These are phyloP conservation scores for Ceratocystis alfenasii DNA, from an alignment of 2,329 filamentous ascomycete genomes.

Conservation along the genomic window DNA sequence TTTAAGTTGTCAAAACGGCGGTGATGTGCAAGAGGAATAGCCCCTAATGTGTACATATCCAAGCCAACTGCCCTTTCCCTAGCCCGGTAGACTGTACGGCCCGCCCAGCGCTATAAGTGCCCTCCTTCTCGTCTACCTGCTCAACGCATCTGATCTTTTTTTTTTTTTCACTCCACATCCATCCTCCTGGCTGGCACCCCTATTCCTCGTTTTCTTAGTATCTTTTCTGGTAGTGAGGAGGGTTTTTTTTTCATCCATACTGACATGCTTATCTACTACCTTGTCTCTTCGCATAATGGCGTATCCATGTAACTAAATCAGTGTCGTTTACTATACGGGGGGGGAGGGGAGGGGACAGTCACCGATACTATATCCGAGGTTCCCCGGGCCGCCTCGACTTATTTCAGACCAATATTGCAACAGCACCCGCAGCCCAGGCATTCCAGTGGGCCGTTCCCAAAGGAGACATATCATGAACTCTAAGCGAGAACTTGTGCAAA, in stretches of 20 bases:
- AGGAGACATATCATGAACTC: not conserved
- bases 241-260: not conserved
- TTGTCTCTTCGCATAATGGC: not conserved
- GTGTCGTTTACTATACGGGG: not conserved
- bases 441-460: not conserved
- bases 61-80: not conserved
- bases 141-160: not conserved
- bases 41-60: not conserved
- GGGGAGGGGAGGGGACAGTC: not conserved
- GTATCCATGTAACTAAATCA: not conserved
- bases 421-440: not conserved
- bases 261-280: not conserved
- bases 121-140: not conserved
- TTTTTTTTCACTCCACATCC: not conserved
- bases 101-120: too few relatives aligned
- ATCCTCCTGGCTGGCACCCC: too few relatives aligned
- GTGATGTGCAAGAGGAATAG: not conserved
- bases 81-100: too few relatives aligned
- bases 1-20: not conserved
- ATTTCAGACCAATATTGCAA: not conserved
- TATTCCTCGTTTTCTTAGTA: too few relatives aligned
- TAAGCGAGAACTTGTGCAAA: not conserved
- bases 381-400: not conserved
- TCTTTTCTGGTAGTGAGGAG: too few relatives aligned
- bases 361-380: not conserved